Evolutionary conservation across 2,329 filamentous ascomycete genomes (phyloP).

Genomic region (Sarocladiaceae sp.): DNA sequence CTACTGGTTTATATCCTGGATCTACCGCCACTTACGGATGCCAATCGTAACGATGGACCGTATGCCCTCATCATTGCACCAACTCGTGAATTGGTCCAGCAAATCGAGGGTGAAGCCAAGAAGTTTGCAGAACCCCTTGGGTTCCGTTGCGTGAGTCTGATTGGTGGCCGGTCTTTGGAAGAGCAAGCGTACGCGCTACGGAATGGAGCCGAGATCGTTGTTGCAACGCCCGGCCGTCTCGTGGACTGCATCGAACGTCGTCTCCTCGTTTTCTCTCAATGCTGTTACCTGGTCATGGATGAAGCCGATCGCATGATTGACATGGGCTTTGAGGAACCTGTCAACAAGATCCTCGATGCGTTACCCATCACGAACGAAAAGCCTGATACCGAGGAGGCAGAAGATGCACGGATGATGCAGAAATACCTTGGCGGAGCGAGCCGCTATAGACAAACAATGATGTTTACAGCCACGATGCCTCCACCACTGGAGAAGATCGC

Average conservation of each 20-base stretch:
- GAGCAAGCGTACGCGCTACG: slow-evolving; percentile 88
- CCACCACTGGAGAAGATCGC: slow-evolving; percentile 88
- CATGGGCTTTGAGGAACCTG: slow-evolving; percentile 92
- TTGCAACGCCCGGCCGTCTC: slow-evolving; percentile 95
- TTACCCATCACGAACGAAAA: slow-evolving; percentile 92
- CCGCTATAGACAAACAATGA: slow-evolving; percentile 96
- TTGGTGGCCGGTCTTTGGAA: slow-evolving; percentile 94
- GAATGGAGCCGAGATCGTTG: slow-evolving; percentile 94
- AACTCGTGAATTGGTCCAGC: slow-evolving; percentile 94
- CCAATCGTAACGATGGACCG: slow-evolving; percentile 88
- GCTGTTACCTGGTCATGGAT: slow-evolving; percentile 98
- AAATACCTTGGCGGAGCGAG: slow-evolving; percentile 69
- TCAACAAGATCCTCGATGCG: slow-evolving; percentile 95
- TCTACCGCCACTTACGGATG: slow-evolving; percentile 76
- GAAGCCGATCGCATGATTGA: slow-evolving; percentile 99
- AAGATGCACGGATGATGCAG: slow-evolving; percentile 82
- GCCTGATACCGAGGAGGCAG: slow-evolving; percentile 87
- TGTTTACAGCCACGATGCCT: slow-evolving; percentile 99
- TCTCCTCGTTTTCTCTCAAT: slow-evolving; percentile 88
- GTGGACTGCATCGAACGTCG: slow-evolving; percentile 95
- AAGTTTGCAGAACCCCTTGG: slow-evolving; percentile 90
- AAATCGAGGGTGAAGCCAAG: slow-evolving; percentile 89
- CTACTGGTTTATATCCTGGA: slow-evolving; percentile 92
- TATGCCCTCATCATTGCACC: slow-evolving; percentile 97
- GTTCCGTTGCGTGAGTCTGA: slow-evolving; percentile 92